Conservation (phyloP, 257 asterid genomes). For the Solanum ahanhuiri region DNA sequence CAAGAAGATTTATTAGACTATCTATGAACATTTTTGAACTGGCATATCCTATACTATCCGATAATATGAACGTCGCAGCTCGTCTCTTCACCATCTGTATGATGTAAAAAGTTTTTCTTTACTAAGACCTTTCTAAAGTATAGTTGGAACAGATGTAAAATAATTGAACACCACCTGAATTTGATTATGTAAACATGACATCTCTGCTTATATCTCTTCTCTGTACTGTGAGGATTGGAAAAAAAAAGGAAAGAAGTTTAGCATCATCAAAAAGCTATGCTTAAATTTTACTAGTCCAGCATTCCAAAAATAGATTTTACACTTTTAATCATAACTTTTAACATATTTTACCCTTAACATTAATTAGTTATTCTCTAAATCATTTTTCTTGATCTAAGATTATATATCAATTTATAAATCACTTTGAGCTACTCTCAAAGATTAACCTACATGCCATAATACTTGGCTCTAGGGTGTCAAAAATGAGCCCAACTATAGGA, state of each 20-base stretch:
- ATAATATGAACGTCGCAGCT: neutral
- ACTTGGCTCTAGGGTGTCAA: neutral
- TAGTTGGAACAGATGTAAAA: neutral
- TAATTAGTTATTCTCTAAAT: too few species aligned
- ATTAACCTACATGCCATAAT: neutral
- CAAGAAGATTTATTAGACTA: slow-evolving; percentile 58
- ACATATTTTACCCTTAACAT: too few species aligned
- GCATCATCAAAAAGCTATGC: neutral
- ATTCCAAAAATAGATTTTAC: too few species aligned
- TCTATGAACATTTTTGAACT: slow-evolving; percentile 9
- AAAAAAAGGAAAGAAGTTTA: neutral
- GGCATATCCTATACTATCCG: neutral
- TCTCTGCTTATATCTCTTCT: neutral
- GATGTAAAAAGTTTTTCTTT: neutral
- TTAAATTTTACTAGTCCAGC: too few species aligned
- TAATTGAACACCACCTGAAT: neutral
- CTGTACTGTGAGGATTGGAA: neutral
- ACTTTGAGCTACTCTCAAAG: neutral
- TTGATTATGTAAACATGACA: neutral
- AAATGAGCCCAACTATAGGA: too few species aligned
- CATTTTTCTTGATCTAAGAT: neutral
- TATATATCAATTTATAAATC: neutral
- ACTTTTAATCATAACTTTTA: too few species aligned
- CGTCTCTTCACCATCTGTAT: neutral
- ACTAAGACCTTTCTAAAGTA: neutral